Base-by-base conservation (phyloP, 805 yeast genomes). In the Ogataea corticis region DNA sequence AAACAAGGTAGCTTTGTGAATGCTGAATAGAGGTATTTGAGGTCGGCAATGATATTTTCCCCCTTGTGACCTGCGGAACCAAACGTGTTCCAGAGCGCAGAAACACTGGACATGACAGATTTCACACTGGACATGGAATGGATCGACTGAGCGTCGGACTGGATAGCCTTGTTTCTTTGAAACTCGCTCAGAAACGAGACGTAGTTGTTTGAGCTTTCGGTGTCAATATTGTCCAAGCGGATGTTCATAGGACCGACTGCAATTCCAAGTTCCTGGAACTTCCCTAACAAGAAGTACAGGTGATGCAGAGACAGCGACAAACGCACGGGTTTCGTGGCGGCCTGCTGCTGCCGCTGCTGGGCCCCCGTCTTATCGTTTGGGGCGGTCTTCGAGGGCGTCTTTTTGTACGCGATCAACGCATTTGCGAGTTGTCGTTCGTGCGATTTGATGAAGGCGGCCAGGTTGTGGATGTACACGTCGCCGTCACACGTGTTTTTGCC, bases 1-100 rank as follows among this genome's bases (percentile, higher is more conserved):
- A 82, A 68, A 57, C 87, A 80, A 0, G 88, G 87, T 21, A 82
- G 67, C 51, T 82, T 82, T 3, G 85, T 77, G 61, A 82, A 83
- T 3, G 84, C 81, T 14, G 82, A 74, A 58, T 80, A 78, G 23
- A 82, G 59, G 61, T 82, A 82, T 52, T 71, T 75, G 37, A 79
- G 62, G 51, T 80, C 83, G 2, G 57, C 42, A 3, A 52, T 46
- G 2, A 65, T 57, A 51, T 73, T 77, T 32, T 68, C 74, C 9
- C 70, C 68, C 45, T 73, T 76, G 4, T 75, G 72, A 42, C 73
- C 76, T 33, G 67, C 63, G 2, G 60, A 51, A 4, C 65, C 57
- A 42, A 70, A 46, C 11, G 58, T 54, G 29, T 57, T 56, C 73
- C 76, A 73, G 17, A 72, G 49, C 4, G 76, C 69, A 1, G 75